Percentiles rank a stretch among this genome's conserved stretches.
Evolutionary conservation across 176 grass and related monocot species (phyloP).

Genomic region (Guadua angustifolia): DNA sequence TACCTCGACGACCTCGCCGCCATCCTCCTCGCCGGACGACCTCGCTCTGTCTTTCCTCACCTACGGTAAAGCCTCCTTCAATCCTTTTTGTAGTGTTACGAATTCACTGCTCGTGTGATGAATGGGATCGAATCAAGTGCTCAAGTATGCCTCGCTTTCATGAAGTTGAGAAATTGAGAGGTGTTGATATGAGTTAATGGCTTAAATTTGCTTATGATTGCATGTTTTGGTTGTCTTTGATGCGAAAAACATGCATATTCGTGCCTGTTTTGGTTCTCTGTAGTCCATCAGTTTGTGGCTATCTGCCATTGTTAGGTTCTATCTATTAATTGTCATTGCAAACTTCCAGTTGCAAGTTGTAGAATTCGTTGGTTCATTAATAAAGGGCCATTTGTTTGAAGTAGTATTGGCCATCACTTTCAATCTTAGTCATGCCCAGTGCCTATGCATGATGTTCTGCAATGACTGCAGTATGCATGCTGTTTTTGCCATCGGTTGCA

Average conservation of each 20-base stretch:
- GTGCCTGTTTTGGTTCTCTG: neutral
- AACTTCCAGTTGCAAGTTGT: neutral
- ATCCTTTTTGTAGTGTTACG: neutral
- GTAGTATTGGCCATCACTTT: neutral
- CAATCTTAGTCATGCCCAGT: neutral
- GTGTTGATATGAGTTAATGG: conserved; percentile 17
- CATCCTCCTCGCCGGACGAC: no score
- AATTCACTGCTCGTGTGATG: conserved; percentile 19
- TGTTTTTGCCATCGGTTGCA: neutral
- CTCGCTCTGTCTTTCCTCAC: no score
- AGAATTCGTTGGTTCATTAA: neutral
- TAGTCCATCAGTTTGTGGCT: neutral
- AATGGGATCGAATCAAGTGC: conserved; percentile 21
- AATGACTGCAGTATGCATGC: neutral
- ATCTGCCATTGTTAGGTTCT: neutral
- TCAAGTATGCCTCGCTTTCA: conserved; percentile 24
- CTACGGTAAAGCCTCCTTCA: no score
- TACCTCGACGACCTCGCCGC: no score
- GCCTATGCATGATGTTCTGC: neutral
- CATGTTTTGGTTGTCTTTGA: neutral
- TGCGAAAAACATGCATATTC: neutral
- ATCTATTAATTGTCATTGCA: neutral
- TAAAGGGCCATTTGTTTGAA: neutral
- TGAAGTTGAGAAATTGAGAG: conserved; percentile 38
- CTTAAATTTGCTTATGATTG: neutral